A percentile compares a stretch with the other conserved stretches of the same genome.
phyloP scores from a whole-genome alignment of 352 stramenopile genomes.

The Pythium sp. region DNA sequence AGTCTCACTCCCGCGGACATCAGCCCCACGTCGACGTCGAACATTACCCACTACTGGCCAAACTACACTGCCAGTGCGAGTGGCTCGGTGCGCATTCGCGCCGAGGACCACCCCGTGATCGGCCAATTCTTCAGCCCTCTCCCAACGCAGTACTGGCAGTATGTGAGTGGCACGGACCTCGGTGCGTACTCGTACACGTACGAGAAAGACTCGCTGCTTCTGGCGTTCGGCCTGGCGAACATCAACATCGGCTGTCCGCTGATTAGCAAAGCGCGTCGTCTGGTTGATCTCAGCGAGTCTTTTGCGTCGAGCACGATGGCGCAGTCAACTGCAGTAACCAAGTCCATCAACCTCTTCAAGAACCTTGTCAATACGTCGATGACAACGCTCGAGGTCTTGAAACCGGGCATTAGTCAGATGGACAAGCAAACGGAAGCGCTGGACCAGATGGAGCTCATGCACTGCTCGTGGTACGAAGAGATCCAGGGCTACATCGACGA shows the following conservation, averaged over 20 bases:
- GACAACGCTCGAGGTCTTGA: not conserved
- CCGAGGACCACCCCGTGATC: conserved; percentile 46
- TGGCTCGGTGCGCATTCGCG: conserved; percentile 22
- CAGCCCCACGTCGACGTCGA: conserved; percentile 13
- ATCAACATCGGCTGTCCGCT: conserved; percentile 5
- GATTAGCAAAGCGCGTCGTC: conserved; percentile 4
- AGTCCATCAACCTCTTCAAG: conserved; percentile 3
- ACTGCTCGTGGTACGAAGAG: conserved; percentile 54
- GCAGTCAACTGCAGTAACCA: not conserved
- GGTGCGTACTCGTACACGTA: conserved; percentile 64
- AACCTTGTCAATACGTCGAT: conserved; percentile 1
- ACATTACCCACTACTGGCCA: conserved; percentile 50
- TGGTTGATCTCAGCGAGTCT: not conserved
- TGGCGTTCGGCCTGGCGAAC: conserved; percentile 1
- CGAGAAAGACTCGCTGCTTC: conserved; percentile 42
- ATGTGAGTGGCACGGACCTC: conserved; percentile 45
- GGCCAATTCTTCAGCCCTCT: conserved; percentile 49
- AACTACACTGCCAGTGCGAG: not conserved
- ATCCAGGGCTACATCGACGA: conserved; percentile 41
- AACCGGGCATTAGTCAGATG: not conserved
- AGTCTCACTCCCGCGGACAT: conserved; percentile 2
- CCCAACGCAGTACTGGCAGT: conserved; percentile 64
- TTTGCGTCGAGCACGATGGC: not conserved
- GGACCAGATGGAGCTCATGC: conserved; percentile 45
- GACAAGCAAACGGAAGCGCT: conserved; percentile 22